A percentile compares a stretch with the other conserved stretches of the same genome.
These are phyloP conservation scores for Xylariaceae sp. DNA, from an alignment of 2,329 filamentous ascomycete genomes.

Conservation along the genomic window DNA sequence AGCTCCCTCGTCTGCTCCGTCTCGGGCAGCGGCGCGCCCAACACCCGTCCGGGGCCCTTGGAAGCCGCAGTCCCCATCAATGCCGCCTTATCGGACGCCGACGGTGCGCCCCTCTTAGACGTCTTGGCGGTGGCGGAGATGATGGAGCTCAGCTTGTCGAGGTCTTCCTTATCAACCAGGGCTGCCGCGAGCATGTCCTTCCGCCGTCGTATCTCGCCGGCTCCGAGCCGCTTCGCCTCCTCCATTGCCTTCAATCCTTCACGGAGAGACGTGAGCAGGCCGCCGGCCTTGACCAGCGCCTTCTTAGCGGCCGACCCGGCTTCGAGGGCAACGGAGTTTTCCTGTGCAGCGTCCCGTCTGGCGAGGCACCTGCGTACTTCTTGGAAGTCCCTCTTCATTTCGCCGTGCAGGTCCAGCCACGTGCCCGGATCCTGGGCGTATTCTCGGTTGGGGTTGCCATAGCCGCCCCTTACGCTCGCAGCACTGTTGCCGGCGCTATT, in stretches of 20 bases:
- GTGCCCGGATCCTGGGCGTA: constrained; percentile 57
- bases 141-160: constrained; percentile 68
- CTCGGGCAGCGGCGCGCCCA: constrained; percentile 69
- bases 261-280: constrained; percentile 59
- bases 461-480: constrained; percentile 44
- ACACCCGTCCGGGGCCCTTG: constrained; percentile 57
- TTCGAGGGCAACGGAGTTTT: constrained; percentile 49
- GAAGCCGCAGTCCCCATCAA: constrained; percentile 42
- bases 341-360: constrained; percentile 58
- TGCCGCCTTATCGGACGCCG: constrained; percentile 46
- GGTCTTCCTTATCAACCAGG: constrained; percentile 67
- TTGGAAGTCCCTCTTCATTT: constrained; percentile 68
- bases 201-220: constrained; percentile 69
- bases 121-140: constrained; percentile 36
- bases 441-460: constrained; percentile 30
- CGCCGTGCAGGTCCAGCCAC: constrained; percentile 72
- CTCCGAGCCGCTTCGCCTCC: constrained; percentile 56
- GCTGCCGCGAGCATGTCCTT: constrained; percentile 66
- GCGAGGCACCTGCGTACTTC: constrained; percentile 64
- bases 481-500: constrained; percentile 46
- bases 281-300: constrained; percentile 64
- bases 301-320: constrained; percentile 71
- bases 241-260: constrained; percentile 59
- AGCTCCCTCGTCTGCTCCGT: constrained; percentile 72
- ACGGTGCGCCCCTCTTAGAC: constrained; percentile 46